Percentiles rank a stretch among this genome's conserved stretches.
Evolutionary conservation across 352 stramenopile genomes (phyloP).

Genomic region (Phytopythium aichiense): DNA sequence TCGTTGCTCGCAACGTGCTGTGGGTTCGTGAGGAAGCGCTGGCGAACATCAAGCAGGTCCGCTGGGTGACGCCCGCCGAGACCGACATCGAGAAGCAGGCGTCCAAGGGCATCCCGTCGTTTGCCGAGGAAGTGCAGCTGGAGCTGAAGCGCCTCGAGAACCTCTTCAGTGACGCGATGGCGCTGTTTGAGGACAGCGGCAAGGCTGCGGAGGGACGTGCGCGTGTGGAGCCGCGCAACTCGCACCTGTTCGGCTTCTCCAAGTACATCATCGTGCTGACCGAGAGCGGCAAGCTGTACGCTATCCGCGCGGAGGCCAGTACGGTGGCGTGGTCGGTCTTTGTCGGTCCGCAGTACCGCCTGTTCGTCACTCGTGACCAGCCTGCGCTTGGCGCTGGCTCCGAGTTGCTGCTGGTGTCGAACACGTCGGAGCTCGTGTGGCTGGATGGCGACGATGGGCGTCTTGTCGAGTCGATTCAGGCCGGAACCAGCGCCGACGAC

Average conservation of each 20-base stretch:
- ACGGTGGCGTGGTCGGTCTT: slow-evolving; percentile 68
- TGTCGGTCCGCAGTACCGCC: slow-evolving; percentile 60
- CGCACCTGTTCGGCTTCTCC: slow-evolving; percentile 80
- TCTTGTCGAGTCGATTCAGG: slow-evolving; percentile 31
- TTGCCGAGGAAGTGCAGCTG: slow-evolving; percentile 59
- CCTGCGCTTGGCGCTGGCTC: slow-evolving; percentile 64
- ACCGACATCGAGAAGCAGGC: slow-evolving; percentile 75
- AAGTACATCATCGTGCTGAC: slow-evolving; percentile 79
- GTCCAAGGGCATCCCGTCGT: slow-evolving; percentile 68
- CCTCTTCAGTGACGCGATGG: slow-evolving; percentile 37
- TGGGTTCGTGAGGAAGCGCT: slow-evolving; percentile 81
- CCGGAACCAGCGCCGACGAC: slow-evolving; percentile 11
- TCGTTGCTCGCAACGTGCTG: slow-evolving; percentile 32
- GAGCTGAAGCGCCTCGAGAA: slow-evolving; percentile 54
- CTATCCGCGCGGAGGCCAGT: slow-evolving; percentile 70
- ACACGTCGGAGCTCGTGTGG: slow-evolving; percentile 55
- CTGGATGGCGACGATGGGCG: slow-evolving; percentile 66
- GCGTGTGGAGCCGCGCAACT: slow-evolving; percentile 55
- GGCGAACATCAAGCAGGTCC: slow-evolving; percentile 68
- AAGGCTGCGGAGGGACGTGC: slow-evolving; percentile 26
- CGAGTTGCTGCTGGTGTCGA: slow-evolving; percentile 68
- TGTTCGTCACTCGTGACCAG: slow-evolving; percentile 78
- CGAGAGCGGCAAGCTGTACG: slow-evolving; percentile 76
- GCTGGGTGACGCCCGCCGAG: slow-evolving; percentile 75
- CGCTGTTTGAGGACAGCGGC: slow-evolving; percentile 41